A percentile compares a stretch with the other conserved stretches of the same genome.
Evolutionary conservation across 768 basidiomycete species (phyloP).

Genomic region (Macrolepiota albuminosa): DNA sequence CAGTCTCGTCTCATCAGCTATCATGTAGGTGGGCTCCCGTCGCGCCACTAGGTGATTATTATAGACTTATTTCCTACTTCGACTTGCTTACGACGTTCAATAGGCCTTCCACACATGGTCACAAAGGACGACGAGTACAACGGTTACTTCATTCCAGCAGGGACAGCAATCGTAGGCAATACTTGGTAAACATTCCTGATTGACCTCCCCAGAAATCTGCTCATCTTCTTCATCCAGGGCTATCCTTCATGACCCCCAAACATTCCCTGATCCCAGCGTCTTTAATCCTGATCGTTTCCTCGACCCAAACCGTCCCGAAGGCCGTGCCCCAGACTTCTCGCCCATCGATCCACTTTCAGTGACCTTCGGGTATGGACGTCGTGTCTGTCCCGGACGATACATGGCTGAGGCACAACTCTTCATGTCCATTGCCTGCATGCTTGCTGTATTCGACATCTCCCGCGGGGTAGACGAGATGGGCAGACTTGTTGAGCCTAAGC

Average conservation of each 20-base stretch:
- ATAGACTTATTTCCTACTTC: not conserved
- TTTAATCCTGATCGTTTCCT: constrained; percentile 51
- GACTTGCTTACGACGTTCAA: not conserved
- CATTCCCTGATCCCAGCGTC: constrained; percentile 38
- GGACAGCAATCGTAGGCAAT: constrained; percentile 38
- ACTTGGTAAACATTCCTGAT: constrained; percentile 27
- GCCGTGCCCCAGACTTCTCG: constrained; percentile 23
- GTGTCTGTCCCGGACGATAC: constrained; percentile 45
- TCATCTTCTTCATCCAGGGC: constrained; percentile 28
- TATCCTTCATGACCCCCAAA: constrained; percentile 43
- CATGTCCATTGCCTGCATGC: constrained; percentile 40
- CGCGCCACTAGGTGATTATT: constrained; percentile 23
- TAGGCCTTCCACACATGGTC: constrained; percentile 33
- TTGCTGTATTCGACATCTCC: constrained; percentile 35
- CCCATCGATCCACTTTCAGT: constrained; percentile 29
- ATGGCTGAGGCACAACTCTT: constrained; percentile 41
- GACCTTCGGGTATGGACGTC: constrained; percentile 39
- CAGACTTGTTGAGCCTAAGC: constrained; percentile 21
- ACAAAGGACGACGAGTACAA: constrained; percentile 39
- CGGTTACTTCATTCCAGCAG: constrained; percentile 40
- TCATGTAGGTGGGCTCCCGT: constrained; percentile 26
- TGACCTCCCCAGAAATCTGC: not conserved
- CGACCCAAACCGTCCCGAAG: constrained; percentile 13
- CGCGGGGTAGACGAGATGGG: constrained; percentile 34
- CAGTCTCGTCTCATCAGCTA: not conserved